Evolutionary conservation across 805 yeast species (phyloP).

Genomic region (Kuraishia capsulata): DNA sequence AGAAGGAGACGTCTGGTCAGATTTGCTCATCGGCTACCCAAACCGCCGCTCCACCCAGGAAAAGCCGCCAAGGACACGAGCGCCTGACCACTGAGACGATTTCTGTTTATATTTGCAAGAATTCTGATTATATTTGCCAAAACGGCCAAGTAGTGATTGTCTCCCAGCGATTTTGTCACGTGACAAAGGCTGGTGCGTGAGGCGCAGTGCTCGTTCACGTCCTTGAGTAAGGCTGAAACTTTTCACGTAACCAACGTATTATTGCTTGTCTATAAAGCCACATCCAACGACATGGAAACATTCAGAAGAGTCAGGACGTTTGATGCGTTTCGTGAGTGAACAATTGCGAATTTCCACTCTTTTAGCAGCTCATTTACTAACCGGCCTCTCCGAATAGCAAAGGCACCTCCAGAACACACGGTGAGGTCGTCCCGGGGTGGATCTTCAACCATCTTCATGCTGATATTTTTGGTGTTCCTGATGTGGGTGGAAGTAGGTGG

Average conservation of each 20-base stretch:
- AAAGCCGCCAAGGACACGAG: too few relatives aligned
- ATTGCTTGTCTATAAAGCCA: too few relatives aligned
- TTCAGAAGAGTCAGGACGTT: conserved; percentile 36
- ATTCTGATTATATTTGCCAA: too few relatives aligned
- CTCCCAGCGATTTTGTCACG: too few relatives aligned
- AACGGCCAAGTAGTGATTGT: too few relatives aligned
- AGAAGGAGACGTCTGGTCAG: conserved; percentile 51
- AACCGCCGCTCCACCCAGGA: conserved; percentile 7
- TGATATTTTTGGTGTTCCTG: conserved; percentile 53
- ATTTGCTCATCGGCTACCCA: conserved; percentile 32
- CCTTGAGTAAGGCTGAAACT: too few relatives aligned
- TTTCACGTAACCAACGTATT: too few relatives aligned
- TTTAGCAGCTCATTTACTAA: background rate
- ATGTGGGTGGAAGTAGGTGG: conserved; percentile 83
- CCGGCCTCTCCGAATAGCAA: too few relatives aligned
- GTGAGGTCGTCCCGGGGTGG: conserved; percentile 76
- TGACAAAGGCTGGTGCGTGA: too few relatives aligned
- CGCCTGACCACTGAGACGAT: too few relatives aligned
- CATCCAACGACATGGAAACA: background rate
- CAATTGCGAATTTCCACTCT: background rate
- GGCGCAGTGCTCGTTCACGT: too few relatives aligned
- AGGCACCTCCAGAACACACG: conserved; percentile 59
- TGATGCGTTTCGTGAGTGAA: conserved; percentile 61
- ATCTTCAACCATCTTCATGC: conserved; percentile 54
- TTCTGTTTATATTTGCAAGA: too few relatives aligned